phyloP scores from a whole-genome alignment of 257 asterid species.

The Jacaranda mimosifolia region DNA sequence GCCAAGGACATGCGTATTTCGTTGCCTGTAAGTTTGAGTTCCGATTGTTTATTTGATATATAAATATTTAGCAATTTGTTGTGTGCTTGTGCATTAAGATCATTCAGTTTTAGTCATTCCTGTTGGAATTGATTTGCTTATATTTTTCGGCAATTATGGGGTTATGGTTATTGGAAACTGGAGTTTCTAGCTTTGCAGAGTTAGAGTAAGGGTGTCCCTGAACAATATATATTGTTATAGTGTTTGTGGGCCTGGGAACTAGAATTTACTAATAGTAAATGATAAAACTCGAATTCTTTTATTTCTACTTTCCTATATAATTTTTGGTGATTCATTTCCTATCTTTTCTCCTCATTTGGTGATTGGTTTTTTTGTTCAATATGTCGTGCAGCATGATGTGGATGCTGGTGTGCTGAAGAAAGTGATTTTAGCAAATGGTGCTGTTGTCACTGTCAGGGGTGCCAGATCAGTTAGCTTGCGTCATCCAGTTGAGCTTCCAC shows the following conservation, averaged over 20 bases:
- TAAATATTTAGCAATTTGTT: not conserved
- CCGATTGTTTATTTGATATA: not conserved
- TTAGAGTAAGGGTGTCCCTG: not conserved
- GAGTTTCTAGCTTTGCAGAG: not conserved
- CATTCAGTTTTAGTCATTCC: not conserved
- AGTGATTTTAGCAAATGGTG: constrained; percentile 91
- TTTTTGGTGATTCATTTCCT: too few species aligned
- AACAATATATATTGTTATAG: not conserved
- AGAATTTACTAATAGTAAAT: not conserved
- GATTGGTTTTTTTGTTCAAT: not conserved
- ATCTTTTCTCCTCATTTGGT: not conserved
- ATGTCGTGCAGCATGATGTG: constrained; percentile 49
- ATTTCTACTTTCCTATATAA: too few species aligned
- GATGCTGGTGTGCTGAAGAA: constrained; percentile 66
- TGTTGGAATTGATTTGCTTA: not conserved
- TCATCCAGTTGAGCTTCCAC: constrained; percentile 86
- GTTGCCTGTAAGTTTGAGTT: constrained; percentile 73
- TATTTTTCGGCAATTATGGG: not conserved
- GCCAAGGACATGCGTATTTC: constrained; percentile 93
- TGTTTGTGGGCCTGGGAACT: not conserved
- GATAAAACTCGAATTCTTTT: not conserved
- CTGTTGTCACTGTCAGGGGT: constrained; percentile 93
- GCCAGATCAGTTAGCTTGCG: constrained; percentile 97
- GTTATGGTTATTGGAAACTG: not conserved
- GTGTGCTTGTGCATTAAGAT: not conserved